Evolutionary conservation across 2,329 filamentous ascomycete genomes (phyloP), one percentile per base, ranked within the genome.

Genomic region (Teratosphaeria nubilosa): DNA sequence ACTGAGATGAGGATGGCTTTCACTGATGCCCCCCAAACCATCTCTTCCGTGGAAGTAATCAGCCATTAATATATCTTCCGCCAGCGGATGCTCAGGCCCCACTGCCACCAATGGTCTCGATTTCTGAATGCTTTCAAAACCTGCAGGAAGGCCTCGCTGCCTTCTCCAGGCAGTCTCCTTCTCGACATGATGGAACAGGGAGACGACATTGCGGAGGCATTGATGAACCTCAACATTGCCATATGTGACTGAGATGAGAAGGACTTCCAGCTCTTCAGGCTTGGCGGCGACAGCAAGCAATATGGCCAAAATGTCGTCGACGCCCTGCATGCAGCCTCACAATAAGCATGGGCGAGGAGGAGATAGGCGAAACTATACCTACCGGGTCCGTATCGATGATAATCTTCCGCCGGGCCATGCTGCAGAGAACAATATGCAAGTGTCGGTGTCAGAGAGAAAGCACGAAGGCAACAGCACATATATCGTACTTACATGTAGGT

Each of bases 361-460:
- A 34, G 20, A 55, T n/a, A 32, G 48, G 24, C 14, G 24, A 13
- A 48, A 34, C 16, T 14, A 16, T n/a, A 56, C 72, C 65, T 78
- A 89, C 91, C 76, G 92, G 92, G 72, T 97, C 94, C 2, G 92
- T 97, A 71, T 99, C 94, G 68, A 99, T 94, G 68, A 99, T 96
- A 65, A 99, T 86, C 68, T 87, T 76, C 53, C 74, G 74, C 7
- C 74, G 72, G 2, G 74, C 69, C 75, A 78, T 78, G n/a, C n/a
- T 54, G 54, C 7, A 45, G 34, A 5, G 9, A 11, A 27, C 14
- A 13, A 24, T 37, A 25, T 53, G 51, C 25, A 20, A 10, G 10
- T 10, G 9, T 22, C 16, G n/a, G 9, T 9, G 11, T 20, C 22
- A n/a, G n/a, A 10, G 9, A 20, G 37, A 16, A 45, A 34, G 10